phyloP scores from a whole-genome alignment of 768 basidiomycete species.

The Panus rudis region DNA sequence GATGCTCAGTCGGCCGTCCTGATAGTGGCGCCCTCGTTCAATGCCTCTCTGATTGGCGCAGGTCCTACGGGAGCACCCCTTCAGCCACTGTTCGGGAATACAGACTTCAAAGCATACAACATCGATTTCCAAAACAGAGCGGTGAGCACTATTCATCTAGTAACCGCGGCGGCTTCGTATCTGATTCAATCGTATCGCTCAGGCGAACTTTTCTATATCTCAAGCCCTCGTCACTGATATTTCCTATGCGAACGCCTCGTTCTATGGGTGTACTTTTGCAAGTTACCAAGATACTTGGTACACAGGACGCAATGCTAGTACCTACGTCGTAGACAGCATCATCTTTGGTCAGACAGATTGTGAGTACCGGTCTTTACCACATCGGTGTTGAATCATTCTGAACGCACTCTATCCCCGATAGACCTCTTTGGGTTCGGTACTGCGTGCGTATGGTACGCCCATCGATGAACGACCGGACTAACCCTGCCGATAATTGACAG shows the following conservation, averaged over 20 bases:
- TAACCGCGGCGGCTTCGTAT: neutral
- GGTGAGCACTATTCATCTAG: constrained; percentile 24
- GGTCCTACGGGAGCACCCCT: constrained; percentile 51
- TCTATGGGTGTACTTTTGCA: constrained; percentile 55
- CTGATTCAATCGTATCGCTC: neutral
- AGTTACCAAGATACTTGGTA: constrained; percentile 66
- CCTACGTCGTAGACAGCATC: constrained; percentile 54
- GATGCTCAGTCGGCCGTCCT: constrained; percentile 56
- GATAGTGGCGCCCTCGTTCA: constrained; percentile 47
- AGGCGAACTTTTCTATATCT: constrained; percentile 52
- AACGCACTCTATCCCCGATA: constrained; percentile 15
- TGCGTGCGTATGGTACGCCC: constrained; percentile 30
- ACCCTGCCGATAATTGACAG: constrained; percentile 22
- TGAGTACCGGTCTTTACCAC: constrained; percentile 25
- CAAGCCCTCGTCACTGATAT: constrained; percentile 59
- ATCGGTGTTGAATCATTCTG: neutral
- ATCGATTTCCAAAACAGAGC: constrained; percentile 62
- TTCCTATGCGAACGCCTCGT: constrained; percentile 60
- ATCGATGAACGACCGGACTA: neutral
- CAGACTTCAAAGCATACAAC: constrained; percentile 59
- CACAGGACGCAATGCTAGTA: constrained; percentile 50
- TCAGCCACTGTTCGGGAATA: constrained; percentile 44
- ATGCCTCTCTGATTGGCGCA: constrained; percentile 52
- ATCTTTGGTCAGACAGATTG: constrained; percentile 63
- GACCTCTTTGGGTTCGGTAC: constrained; percentile 58